These are phyloP conservation scores for Glaciozyma martinii DNA, from an alignment of 768 basidiomycete species.

Conservation along the genomic window DNA sequence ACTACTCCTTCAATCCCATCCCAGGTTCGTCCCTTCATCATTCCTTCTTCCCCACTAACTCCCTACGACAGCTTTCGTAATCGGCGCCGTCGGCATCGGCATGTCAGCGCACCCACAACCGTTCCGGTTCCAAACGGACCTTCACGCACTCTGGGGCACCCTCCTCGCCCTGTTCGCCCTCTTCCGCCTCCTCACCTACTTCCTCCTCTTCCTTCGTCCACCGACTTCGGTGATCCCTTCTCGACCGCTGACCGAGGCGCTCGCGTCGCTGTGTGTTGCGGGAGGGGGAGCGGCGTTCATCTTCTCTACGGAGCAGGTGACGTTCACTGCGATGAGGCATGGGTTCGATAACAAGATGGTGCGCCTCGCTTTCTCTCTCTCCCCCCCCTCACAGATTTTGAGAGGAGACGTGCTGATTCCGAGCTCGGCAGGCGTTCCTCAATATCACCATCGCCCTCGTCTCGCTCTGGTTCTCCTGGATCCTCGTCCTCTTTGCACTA, in stretches of 20 bases:
- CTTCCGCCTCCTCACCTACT: slow-evolving; percentile 79
- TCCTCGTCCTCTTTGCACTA: slow-evolving; percentile 60
- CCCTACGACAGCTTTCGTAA: slow-evolving; percentile 65
- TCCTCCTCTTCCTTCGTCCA: slow-evolving; percentile 55
- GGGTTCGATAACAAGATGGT: slow-evolving; percentile 61
- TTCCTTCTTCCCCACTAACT: slow-evolving; percentile 49
- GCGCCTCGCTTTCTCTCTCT: slow-evolving; percentile 30
- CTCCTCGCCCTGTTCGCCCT: slow-evolving; percentile 68
- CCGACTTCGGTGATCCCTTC: slow-evolving; percentile 49
- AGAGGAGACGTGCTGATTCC: no score
- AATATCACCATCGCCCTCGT: slow-evolving; percentile 78
- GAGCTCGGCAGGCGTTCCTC: slow-evolving; percentile 43
- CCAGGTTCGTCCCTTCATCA: slow-evolving; percentile 74
- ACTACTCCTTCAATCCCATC: slow-evolving; percentile 51
- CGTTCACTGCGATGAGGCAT: slow-evolving; percentile 80
- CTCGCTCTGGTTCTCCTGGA: slow-evolving; percentile 79
- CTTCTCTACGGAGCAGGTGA: slow-evolving; percentile 65
- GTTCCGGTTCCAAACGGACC: slow-evolving; percentile 80
- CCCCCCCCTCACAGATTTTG: no score
- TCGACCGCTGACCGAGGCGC: slow-evolving; percentile 83
- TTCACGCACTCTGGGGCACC: slow-evolving; percentile 85
- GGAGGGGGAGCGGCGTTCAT: slow-evolving; percentile 78
- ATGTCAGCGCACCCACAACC: slow-evolving; percentile 88
- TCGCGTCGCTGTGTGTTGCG: slow-evolving; percentile 77
- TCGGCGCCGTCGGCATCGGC: slow-evolving; percentile 84